Evolutionary conservation across 2,329 filamentous ascomycete species (phyloP), one percentile per base, ranked within the genome.

Genomic region (Trichoderma harzianum): DNA sequence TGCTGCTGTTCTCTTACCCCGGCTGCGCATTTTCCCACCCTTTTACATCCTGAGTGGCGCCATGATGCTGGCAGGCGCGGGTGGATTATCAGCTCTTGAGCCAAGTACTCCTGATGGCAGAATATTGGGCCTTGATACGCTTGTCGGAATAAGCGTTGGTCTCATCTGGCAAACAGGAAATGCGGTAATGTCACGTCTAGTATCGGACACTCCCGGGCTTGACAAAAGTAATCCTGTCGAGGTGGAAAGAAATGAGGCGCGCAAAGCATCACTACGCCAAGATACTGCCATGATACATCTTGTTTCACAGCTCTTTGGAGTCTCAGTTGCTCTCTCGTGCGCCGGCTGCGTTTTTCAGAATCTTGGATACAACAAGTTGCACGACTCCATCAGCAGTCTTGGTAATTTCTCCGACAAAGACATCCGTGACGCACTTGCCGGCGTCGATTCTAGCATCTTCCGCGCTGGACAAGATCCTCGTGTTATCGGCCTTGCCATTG

Each of bases 1-100:
- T 11, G 78, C 80, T 34, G 84, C 84, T 8, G 76, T 74, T 7
- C 61, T 83, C 2, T 78, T 87, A 51, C 79, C 81, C 0, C 76
- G 75, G 2, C 72, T 82, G 3, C 80, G 82, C 36, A 78, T 79
- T 43, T 86, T 85, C 73, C 78, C 77, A 51, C 73, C 76, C 7
- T 77, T 81, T 63, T 82, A 78, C 73, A 61, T 81, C 16, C 18
- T 76, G 1, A 79, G 77, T 1, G 78, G 77, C 4, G 74, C 72
- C 16, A 36, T 80, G 18, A 74, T 77, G 10, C 51, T 80, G 24
- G 73, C 76, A 2, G 78, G 77, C 1, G 77, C 77, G 5, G 70
- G 78, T 21, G 74, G 79, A 67, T 72, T 76, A 24, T 62, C 66
- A 55, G 77, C 77, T 18, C 72, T 81, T n/a, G 75, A 74, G 1